phyloP scores from a whole-genome alignment of 2,329 filamentous ascomycete genomes.

The Hymenoscyphus fraxineus region DNA sequence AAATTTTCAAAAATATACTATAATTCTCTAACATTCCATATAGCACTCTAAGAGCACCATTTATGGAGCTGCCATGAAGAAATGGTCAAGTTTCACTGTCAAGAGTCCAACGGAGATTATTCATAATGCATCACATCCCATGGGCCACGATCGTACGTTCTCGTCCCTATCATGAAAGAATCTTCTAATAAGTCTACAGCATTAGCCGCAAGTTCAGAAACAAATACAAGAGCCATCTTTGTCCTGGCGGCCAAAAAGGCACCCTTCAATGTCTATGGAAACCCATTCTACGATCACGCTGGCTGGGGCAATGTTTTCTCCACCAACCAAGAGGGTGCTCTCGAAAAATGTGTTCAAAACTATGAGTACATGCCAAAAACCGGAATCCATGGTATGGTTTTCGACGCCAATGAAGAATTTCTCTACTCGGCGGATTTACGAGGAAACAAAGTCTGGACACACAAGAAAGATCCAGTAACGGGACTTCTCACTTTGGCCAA shows the following conservation, averaged over 20 bases:
- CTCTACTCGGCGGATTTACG: constrained; percentile 76
- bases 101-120: constrained; percentile 71
- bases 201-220: constrained; percentile 61
- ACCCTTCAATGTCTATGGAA: constrained; percentile 81
- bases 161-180: constrained; percentile 3
- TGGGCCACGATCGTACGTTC: constrained; percentile 68
- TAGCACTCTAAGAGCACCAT: constrained; percentile 79
- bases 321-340: constrained; percentile 52
- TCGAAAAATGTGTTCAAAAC: constrained; percentile 65
- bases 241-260: constrained; percentile 73
- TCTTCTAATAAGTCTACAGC: constrained; percentile 39
- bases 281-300: constrained; percentile 85
- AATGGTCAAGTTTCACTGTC: constrained; percentile 80
- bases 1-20: neutral
- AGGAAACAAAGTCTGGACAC: constrained; percentile 80
- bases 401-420: constrained; percentile 68
- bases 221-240: constrained; percentile 87
- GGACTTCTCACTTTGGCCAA: constrained; percentile 67
- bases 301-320: constrained; percentile 77
- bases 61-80: constrained; percentile 90
- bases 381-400: constrained; percentile 79
- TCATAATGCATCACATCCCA: constrained; percentile 70
- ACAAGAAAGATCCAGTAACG: constrained; percentile 61
- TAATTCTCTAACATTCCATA: neutral
- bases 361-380: constrained; percentile 67